Evolutionary conservation across 148 eudicot species (phyloP).

Genomic region (Rhododendron simsii): DNA sequence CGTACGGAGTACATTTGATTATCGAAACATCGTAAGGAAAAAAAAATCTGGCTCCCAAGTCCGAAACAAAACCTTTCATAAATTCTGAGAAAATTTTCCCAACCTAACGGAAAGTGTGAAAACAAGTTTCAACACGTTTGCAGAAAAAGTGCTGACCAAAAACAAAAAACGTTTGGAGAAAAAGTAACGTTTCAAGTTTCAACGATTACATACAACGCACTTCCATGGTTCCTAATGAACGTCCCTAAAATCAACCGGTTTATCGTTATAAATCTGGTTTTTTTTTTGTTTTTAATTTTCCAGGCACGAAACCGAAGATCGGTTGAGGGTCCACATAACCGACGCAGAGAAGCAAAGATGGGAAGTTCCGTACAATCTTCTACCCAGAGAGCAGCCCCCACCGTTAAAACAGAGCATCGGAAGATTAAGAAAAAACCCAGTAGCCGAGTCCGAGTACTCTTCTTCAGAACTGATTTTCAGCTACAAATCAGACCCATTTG

Average conservation of each 20-base stretch:
- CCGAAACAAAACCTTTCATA: too few species aligned
- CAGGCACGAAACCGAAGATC: conserved; percentile 84
- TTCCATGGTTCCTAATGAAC: not conserved
- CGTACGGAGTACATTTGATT: too few species aligned
- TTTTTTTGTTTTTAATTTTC: not conserved
- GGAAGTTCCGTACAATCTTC: conserved; percentile 86
- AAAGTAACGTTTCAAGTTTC: too few species aligned
- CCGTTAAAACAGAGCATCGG: conserved; percentile 34
- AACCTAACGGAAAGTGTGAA: not conserved
- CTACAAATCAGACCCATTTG: conserved; percentile 69
- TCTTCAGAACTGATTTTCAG: conserved; percentile 56
- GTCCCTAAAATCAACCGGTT: not conserved
- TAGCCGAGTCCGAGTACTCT: conserved; percentile 31
- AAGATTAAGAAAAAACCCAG: conserved; percentile 42
- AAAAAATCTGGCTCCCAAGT: too few species aligned
- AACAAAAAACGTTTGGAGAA: too few species aligned
- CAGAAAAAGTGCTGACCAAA: too few species aligned
- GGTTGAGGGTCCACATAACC: conserved; percentile 77
- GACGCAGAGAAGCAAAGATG: conserved; percentile 80
- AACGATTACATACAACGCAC: not conserved
- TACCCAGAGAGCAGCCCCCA: conserved; percentile 70
- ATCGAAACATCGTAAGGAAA: too few species aligned
- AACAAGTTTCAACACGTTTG: not conserved
- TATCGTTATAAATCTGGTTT: not conserved
- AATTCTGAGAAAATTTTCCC: not conserved